phyloP scores from a whole-genome alignment of 225 moss, liverwort and hornwort species.

The Bryoerythrophyllum caledonicum region DNA sequence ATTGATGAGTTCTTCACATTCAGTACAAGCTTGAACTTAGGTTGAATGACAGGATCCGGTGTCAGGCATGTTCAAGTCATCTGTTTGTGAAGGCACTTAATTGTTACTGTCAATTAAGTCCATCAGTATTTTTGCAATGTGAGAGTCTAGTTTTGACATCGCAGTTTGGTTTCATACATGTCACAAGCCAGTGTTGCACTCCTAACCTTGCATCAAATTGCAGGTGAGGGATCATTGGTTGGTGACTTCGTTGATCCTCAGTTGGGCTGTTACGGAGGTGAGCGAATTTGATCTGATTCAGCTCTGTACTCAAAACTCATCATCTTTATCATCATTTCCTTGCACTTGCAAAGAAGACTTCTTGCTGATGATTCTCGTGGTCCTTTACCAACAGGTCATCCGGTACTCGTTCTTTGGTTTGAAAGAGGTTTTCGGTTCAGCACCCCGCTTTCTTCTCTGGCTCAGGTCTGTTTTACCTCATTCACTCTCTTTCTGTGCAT shows the following conservation, averaged over 20 bases:
- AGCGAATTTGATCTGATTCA: conserved; percentile 10
- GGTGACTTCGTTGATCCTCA: conserved; percentile 85
- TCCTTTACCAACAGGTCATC: conserved; percentile 55
- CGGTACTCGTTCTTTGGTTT: conserved; percentile 84
- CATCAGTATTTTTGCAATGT: neutral
- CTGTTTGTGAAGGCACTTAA: neutral
- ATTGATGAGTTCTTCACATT: neutral
- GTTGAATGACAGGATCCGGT: no score
- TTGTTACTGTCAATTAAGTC: conserved; percentile 2
- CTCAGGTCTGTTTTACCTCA: conserved; percentile 53
- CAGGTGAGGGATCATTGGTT: conserved; percentile 90
- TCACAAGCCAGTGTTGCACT: neutral
- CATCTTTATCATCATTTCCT: neutral
- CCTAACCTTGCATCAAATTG: conserved; percentile 20
- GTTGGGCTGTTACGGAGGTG: conserved; percentile 92
- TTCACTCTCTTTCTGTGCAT: neutral
- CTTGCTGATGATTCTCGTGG: conserved; percentile 16
- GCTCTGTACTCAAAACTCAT: neutral
- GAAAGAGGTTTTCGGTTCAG: conserved; percentile 79
- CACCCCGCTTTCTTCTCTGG: conserved; percentile 68
- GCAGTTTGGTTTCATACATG: neutral
- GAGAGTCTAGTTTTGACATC: neutral
- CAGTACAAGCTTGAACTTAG: neutral
- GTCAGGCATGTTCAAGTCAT: neutral
- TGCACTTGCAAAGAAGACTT: neutral